phyloP scores from a whole-genome alignment of 495 filamentous ascomycete species.

The Lepidopterella palustris region DNA sequence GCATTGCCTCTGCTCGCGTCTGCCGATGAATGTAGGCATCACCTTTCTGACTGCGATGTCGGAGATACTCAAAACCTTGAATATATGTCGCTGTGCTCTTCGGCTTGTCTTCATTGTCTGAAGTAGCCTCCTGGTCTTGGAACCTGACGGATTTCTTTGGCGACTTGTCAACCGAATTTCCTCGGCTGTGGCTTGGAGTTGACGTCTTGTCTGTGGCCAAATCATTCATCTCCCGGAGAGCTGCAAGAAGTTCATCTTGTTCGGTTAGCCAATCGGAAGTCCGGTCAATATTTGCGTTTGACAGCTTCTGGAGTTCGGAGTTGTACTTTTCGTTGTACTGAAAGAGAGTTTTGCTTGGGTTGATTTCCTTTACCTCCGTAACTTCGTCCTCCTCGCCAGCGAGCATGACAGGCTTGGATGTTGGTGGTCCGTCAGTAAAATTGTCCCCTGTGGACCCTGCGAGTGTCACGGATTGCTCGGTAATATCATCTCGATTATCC shows the following conservation, averaged over 20 bases:
- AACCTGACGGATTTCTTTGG: slow-evolving; percentile 73
- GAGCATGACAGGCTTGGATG: slow-evolving; percentile 41
- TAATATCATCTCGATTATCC: slow-evolving; percentile 35
- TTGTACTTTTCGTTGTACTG: slow-evolving; percentile 68
- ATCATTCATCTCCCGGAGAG: slow-evolving; percentile 59
- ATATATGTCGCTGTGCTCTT: slow-evolving; percentile 78
- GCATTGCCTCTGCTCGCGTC: slow-evolving; percentile 81
- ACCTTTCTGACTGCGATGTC: slow-evolving; percentile 47
- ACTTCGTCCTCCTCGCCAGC: slow-evolving; percentile 30
- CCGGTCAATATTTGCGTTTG: slow-evolving; percentile 64
- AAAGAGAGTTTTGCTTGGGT: slow-evolving; percentile 41
- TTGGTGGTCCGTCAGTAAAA: slow-evolving; percentile 55
- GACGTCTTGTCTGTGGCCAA: slow-evolving; percentile 15
- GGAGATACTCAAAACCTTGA: slow-evolving; percentile 73
- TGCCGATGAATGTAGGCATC: slow-evolving; percentile 80
- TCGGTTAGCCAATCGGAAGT: slow-evolving; percentile 76
- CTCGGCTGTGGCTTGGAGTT: slow-evolving; percentile 16
- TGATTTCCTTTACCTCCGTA: slow-evolving; percentile 40
- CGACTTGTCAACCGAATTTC: slow-evolving; percentile 23
- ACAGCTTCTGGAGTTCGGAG: slow-evolving; percentile 55
- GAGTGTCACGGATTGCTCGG: slow-evolving; percentile 41
- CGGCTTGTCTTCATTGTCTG: slow-evolving; percentile 14
- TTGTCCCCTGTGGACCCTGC: slow-evolving; percentile 25
- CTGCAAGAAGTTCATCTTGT: slow-evolving; percentile 51
- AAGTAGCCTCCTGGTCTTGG: slow-evolving; percentile 46